Conservation (phyloP, 345 rosid genomes). For the Eucalyptus virginea region DNA sequence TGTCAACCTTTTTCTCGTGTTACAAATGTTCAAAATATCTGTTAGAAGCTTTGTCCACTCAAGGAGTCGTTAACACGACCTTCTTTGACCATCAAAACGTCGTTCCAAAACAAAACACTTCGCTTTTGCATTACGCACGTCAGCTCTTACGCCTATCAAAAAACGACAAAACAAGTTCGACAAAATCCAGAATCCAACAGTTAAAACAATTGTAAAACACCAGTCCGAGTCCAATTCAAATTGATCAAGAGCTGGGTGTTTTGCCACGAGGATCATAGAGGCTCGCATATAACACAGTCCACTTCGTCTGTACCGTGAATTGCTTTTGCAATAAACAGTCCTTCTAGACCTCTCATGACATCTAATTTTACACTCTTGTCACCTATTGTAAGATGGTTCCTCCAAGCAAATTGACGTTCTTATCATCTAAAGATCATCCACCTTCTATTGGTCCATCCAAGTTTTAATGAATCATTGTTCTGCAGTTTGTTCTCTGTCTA, state of each 20-base stretch:
- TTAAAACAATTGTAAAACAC: neutral
- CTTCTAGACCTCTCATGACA: neutral
- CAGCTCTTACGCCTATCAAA: neutral
- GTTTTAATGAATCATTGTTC: neutral
- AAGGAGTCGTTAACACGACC: neutral
- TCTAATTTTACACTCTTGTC: neutral
- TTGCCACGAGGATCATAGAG: neutral
- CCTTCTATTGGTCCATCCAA: neutral
- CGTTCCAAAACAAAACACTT: neutral
- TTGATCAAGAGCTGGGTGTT: neutral
- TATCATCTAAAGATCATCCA: neutral
- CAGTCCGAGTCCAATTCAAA: neutral
- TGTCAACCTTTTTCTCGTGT: neutral
- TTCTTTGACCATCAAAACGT: neutral
- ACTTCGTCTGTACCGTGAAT: neutral
- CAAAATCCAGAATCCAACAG: rapidly evolving
- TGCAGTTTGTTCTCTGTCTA: neutral
- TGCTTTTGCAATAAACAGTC: neutral
- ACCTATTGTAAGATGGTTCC: neutral
- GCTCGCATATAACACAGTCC: neutral
- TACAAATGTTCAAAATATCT: neutral
- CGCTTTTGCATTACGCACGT: neutral
- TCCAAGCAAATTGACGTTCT: neutral
- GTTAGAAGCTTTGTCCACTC: neutral
- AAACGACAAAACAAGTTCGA: neutral